Evolutionary conservation across 352 stramenopile species (phyloP).

Genomic region (Globisporangium alternatum): DNA sequence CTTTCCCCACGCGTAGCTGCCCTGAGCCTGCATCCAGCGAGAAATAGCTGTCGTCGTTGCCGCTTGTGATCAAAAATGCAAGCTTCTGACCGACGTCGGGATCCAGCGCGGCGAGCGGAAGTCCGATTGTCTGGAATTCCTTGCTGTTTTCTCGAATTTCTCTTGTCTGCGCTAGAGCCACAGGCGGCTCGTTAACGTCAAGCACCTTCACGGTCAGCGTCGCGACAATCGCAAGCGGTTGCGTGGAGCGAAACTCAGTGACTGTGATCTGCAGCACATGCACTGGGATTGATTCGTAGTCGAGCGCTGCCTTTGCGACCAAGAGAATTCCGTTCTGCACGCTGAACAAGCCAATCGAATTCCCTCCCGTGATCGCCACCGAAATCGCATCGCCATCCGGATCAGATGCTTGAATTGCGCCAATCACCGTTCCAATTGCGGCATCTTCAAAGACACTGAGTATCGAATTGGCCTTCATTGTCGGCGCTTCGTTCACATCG

Average conservation of each 20-base stretch:
- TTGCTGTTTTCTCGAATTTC: conserved; percentile 23
- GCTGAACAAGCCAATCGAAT: conserved; percentile 4
- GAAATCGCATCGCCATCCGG: conserved; percentile 6
- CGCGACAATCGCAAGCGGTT: not conserved
- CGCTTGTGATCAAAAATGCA: conserved; percentile 4
- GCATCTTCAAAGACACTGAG: conserved; percentile 23
- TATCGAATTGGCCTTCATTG: conserved; percentile 12
- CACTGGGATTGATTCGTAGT: conserved; percentile 1
- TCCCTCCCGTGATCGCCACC: conserved; percentile 8
- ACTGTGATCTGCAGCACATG: conserved; percentile 8
- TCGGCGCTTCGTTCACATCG: conserved; percentile 29
- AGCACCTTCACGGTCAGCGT: conserved; percentile 15
- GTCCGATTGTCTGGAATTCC: conserved; percentile 19
- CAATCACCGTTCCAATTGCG: not conserved
- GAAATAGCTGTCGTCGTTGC: conserved; percentile 11
- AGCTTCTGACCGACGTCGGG: conserved; percentile 11
- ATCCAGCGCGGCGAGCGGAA: not conserved
- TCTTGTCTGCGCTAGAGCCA: conserved; percentile 19
- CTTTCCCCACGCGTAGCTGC: conserved; percentile 8
- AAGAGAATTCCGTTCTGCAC: conserved; percentile 1
- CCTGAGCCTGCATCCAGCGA: conserved; percentile 3
- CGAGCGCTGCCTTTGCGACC: conserved; percentile 8
- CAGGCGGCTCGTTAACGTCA: conserved; percentile 27
- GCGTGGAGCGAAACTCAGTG: not conserved
- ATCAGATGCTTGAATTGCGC: conserved; percentile 1